Base-by-base conservation (phyloP, 805 yeast genomes). In the Kodamaea sagamina region DNA sequence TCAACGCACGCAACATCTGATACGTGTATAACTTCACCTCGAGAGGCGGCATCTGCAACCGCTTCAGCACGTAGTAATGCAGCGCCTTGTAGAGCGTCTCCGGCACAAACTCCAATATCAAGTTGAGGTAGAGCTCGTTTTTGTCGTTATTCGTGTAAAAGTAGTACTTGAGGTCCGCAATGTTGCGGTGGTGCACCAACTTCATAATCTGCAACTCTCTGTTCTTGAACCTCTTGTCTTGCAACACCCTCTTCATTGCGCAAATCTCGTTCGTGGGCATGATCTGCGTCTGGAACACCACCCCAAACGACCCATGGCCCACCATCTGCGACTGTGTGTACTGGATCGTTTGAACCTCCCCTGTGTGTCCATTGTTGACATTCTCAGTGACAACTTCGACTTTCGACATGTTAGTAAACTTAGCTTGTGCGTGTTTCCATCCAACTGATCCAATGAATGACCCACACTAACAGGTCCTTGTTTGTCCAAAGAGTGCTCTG, bases 231-330 rank as follows among this genome's bases (percentile, higher is more conserved):
- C 98, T 73, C 59, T 84, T 87, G 67, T 93, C 99, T 62, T 93
- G 98, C 18, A 92, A 74, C n/a, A 93, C 99, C 54, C 95, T 79
- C 66, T 93, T 93, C 60, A 93, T 89, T 39, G 99, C 99, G 13
- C 92, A 95, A 32, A 81, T 77, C 54, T 83, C 86, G 47, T 85
- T 81, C 16, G 85, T 75, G 12, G 92, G 89, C 47, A 78, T 59
- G 29, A 93, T 72, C 46, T 79, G 81, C 5, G 96, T 89, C 53
- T 88, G 93, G 61, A 89, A 89, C n/a, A 93, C 99, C 25, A 89
- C 90, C 2, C 99, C 99, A 69, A 93, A 93, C n/a, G 98, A 90
- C 8, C 99, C 99, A 65, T 88, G 95, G n/a, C 99, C 99, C 32
- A 92, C 93, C 76, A 90, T 89, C 52, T 87, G 85, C 31, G 87